Evolutionary conservation across 2,329 filamentous ascomycete species (phyloP).

Genomic region (Penicillium oxalicum): DNA sequence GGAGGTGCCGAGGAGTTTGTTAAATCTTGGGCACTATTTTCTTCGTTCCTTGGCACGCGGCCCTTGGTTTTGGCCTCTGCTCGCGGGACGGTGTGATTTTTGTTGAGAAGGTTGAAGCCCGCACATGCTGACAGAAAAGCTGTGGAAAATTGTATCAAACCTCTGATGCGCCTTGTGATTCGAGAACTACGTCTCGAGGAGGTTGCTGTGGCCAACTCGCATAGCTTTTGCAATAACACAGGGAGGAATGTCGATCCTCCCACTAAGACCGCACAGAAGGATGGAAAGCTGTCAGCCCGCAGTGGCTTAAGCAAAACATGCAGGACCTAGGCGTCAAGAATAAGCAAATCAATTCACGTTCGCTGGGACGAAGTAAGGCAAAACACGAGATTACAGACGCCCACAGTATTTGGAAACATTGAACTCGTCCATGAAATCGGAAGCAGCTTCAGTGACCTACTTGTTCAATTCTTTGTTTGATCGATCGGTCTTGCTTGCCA

Average conservation of each 20-base stretch:
- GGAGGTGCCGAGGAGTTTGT: constrained; percentile 10
- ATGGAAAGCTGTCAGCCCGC: constrained; percentile 45
- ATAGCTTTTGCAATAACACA: constrained; percentile 23
- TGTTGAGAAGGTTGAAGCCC: constrained; percentile 47
- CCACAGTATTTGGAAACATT: no score
- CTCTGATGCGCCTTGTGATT: constrained; percentile 15
- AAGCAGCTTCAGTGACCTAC: constrained; percentile 23
- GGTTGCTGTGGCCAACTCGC: constrained; percentile 18
- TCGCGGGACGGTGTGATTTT: constrained; percentile 21
- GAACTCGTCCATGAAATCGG: no score
- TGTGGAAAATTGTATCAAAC: constrained; percentile 38
- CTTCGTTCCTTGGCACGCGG: constrained; percentile 3
- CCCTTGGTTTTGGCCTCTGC: constrained; percentile 6
- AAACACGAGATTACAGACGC: no score
- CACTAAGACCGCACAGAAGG: constrained; percentile 48
- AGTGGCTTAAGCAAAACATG: constrained; percentile 36
- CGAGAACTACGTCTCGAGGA: constrained; percentile 13
- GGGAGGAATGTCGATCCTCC: constrained; percentile 48
- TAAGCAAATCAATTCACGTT: no score
- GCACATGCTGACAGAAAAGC: constrained; percentile 46
- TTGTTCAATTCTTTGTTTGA: constrained; percentile 30
- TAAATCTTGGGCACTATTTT: constrained; percentile 3
- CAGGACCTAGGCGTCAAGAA: constrained; percentile 26
- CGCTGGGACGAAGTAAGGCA: no score
- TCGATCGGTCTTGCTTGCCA: constrained; percentile 27